These are phyloP conservation scores for Leccinellum luteum DNA, from an alignment of 768 basidiomycete species.

Conservation along the genomic window DNA sequence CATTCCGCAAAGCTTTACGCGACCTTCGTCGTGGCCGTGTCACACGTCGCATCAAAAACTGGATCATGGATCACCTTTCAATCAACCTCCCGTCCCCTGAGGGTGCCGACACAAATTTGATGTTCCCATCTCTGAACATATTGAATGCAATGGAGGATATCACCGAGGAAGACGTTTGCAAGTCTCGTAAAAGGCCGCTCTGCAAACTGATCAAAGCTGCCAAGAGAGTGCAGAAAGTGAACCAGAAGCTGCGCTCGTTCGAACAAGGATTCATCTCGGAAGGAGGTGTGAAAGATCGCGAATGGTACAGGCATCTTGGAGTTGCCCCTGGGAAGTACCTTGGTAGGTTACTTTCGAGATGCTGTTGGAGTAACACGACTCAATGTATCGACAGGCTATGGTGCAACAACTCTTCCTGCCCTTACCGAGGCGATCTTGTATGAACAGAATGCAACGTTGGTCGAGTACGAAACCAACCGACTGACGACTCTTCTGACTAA, in stretches of 20 bases:
- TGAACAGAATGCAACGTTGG: slow-evolving; percentile 62
- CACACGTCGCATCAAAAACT: slow-evolving; percentile 16
- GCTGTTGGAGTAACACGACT: neutral
- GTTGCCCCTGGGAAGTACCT: slow-evolving; percentile 88
- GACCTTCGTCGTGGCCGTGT: slow-evolving; percentile 10
- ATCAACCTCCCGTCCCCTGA: neutral
- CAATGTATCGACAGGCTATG: slow-evolving; percentile 53
- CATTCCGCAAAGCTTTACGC: slow-evolving; percentile 46
- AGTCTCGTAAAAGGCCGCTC: slow-evolving; percentile 31
- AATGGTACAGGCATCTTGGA: slow-evolving; percentile 85
- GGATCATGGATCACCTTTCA: slow-evolving; percentile 26
- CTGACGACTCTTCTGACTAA: slow-evolving; percentile 52
- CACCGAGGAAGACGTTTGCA: slow-evolving; percentile 6
- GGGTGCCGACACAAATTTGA: neutral
- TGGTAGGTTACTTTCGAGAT: slow-evolving; percentile 41
- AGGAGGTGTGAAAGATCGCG: slow-evolving; percentile 72
- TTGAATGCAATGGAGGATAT: neutral
- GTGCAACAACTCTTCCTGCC: slow-evolving; percentile 81
- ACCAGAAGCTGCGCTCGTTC: slow-evolving; percentile 66
- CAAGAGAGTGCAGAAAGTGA: slow-evolving; percentile 55
- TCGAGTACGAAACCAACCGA: slow-evolving; percentile 57
- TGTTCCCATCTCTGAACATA: slow-evolving; percentile 1
- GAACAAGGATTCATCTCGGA: slow-evolving; percentile 80
- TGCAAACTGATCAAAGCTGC: slow-evolving; percentile 53
- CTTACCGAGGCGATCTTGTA: slow-evolving; percentile 73